Conservation (phyloP, 805 yeast genomes). For the Phaffomyces antillensis region DNA sequence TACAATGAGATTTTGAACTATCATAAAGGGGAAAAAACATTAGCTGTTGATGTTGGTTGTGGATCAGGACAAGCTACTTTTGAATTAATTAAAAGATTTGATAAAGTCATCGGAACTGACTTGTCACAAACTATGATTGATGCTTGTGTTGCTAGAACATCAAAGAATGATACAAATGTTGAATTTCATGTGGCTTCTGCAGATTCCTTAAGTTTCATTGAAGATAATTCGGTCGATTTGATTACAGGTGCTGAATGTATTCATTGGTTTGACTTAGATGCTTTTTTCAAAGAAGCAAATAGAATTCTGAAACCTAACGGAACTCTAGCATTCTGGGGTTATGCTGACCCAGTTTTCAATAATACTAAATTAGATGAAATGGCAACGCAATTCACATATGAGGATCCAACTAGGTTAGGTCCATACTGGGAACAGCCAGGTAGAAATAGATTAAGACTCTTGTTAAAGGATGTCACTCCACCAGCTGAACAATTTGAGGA, state of each 20-base stretch:
- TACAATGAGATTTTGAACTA: slow-evolving; percentile 35
- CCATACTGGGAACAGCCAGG: slow-evolving; percentile 89
- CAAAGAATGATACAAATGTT: slow-evolving; percentile 8
- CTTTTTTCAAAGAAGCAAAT: slow-evolving; percentile 43
- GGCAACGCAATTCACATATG: slow-evolving; percentile 44
- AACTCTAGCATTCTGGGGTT: slow-evolving; percentile 72
- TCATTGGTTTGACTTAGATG: slow-evolving; percentile 72
- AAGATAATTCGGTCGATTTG: slow-evolving; percentile 46
- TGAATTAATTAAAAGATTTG: slow-evolving; percentile 37
- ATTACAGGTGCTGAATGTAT: slow-evolving; percentile 76
- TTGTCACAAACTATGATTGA: slow-evolving; percentile 50
- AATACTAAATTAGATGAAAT: slow-evolving; percentile 50
- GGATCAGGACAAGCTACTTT: slow-evolving; percentile 74
- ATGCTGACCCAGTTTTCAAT: slow-evolving; percentile 60
- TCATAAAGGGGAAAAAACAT: slow-evolving; percentile 30
- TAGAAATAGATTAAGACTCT: slow-evolving; percentile 41
- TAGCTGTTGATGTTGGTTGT: slow-evolving; percentile 69
- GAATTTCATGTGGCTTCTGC: slow-evolving; percentile 20
- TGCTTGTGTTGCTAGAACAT: slow-evolving; percentile 29
- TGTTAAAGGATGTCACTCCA: slow-evolving; percentile 35
- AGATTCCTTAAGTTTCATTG: slow-evolving; percentile 19
- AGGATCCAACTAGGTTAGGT: slow-evolving; percentile 43
- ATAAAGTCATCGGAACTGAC: slow-evolving; percentile 57
- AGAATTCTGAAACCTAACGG: slow-evolving; percentile 53
- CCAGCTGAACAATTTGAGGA: slow-evolving; percentile 38